Conservation (phyloP, 2,329 filamentous ascomycete species). For the Fusarium sororula region DNA sequence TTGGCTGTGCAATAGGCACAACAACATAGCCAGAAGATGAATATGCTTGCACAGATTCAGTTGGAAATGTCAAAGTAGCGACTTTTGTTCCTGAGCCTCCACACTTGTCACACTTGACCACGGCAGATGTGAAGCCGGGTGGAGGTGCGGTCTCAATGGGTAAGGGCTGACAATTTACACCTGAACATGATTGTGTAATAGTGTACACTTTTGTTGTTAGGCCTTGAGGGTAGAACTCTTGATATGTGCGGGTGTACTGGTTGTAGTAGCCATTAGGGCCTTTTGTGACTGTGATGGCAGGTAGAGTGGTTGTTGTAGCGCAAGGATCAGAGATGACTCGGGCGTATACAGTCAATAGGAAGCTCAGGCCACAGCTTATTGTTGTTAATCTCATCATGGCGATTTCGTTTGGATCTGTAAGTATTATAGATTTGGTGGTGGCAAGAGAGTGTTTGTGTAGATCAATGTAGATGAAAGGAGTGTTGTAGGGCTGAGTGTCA, state of each 20-base stretch:
- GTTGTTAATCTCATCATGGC: not conserved
- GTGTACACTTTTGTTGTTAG: not conserved
- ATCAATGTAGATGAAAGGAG: not conserved
- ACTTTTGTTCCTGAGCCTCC: not conserved
- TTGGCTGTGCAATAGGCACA: not conserved
- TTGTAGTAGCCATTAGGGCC: not conserved
- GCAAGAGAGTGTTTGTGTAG: not conserved
- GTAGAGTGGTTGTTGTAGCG: not conserved
- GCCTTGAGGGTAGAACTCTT: not conserved
- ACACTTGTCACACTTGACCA: slow-evolving; percentile 3
- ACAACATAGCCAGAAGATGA: slow-evolving; percentile 8
- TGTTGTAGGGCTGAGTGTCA: not conserved
- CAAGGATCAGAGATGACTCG: not conserved
- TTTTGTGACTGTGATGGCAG: not conserved
- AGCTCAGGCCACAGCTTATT: not conserved
- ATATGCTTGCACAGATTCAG: slow-evolving; percentile 2
- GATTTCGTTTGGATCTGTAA: too few relatives aligned
- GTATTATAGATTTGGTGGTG: too few relatives aligned
- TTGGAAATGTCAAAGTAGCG: slow-evolving; percentile 5
- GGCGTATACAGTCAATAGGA: not conserved
- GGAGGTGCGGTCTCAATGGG: slow-evolving; percentile 8
- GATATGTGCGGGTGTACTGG: slow-evolving; percentile 2
- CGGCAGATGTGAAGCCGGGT: slow-evolving; percentile 1
- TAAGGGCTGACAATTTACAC: not conserved
- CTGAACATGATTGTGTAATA: not conserved